Evolutionary conservation across 495 filamentous ascomycete genomes (phyloP).

Genomic region (Pseudomonodictys pantanalensis): DNA sequence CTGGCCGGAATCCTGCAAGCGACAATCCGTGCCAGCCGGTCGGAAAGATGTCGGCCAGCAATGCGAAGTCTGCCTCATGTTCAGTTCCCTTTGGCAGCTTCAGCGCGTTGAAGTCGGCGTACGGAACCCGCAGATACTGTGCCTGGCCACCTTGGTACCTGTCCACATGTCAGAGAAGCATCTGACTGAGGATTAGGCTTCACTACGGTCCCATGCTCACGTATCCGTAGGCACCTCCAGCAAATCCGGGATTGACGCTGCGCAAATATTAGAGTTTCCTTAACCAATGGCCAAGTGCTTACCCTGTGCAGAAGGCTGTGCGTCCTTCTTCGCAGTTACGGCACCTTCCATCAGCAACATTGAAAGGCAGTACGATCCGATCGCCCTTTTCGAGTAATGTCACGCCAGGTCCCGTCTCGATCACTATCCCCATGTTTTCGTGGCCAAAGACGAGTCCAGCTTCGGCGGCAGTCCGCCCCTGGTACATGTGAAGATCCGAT

Average conservation of each 20-base stretch:
- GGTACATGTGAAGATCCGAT: slow-evolving; percentile 51
- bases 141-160: slow-evolving; percentile 52
- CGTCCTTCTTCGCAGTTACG: slow-evolving; percentile 58
- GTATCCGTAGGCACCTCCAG: slow-evolving; percentile 59
- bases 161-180: no score
- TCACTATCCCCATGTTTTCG: slow-evolving; percentile 55
- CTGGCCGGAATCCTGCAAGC: slow-evolving; percentile 53
- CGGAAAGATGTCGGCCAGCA: slow-evolving; percentile 56
- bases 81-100: slow-evolving; percentile 44
- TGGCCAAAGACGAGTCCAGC: slow-evolving; percentile 49
- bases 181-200: no score
- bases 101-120: slow-evolving; percentile 56
- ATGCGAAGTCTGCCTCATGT: slow-evolving; percentile 40
- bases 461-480: slow-evolving; percentile 40
- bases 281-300: slow-evolving; percentile 1
- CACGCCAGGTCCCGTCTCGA: slow-evolving; percentile 48
- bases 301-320: slow-evolving; percentile 54
- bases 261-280: not conserved
- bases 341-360: slow-evolving; percentile 58
- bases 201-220: slow-evolving; percentile 62
- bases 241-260: slow-evolving; percentile 58
- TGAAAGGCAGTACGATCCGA: slow-evolving; percentile 58
- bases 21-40: slow-evolving; percentile 60
- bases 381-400: slow-evolving; percentile 41
- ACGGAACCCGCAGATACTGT: slow-evolving; percentile 56